These are phyloP conservation scores for Boletus rubroflammeus DNA, from an alignment of 768 basidiomycete species.

Conservation along the genomic window DNA sequence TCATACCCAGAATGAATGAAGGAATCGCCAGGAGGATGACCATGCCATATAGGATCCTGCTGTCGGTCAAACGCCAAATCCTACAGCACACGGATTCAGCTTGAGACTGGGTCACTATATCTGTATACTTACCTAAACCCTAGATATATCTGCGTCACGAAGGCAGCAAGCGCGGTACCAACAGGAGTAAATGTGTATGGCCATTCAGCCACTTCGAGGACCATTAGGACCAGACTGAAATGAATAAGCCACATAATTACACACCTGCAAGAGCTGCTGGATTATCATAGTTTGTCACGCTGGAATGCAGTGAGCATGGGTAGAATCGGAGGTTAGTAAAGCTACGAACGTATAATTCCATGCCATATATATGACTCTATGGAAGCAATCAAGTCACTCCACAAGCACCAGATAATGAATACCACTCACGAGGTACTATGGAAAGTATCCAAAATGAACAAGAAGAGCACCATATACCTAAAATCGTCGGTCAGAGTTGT, in stretches of 20 bases:
- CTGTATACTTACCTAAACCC: slow-evolving; percentile 37
- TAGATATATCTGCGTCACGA: slow-evolving; percentile 50
- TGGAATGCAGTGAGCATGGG: not conserved
- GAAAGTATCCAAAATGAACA: slow-evolving; percentile 17
- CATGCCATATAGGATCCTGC: not conserved
- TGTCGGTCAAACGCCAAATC: not conserved
- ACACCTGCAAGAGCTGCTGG: not conserved
- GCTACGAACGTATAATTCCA: slow-evolving; percentile 15
- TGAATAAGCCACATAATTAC: not conserved
- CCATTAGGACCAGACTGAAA: not conserved
- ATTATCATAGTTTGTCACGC: not conserved
- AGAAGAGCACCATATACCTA: slow-evolving; percentile 14
- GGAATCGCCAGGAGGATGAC: not conserved
- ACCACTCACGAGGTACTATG: slow-evolving; percentile 13
- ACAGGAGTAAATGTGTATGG: slow-evolving; percentile 49
- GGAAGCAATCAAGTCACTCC: not conserved
- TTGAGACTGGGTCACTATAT: not conserved
- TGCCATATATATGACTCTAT: slow-evolving; percentile 20
- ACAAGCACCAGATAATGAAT: not conserved
- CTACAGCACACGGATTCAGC: not conserved
- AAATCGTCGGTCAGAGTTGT: not conserved
- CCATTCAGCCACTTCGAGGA: slow-evolving; percentile 32
- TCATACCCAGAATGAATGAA: not conserved
- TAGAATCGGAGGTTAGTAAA: not conserved
- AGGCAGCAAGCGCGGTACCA: slow-evolving; percentile 45